Evolutionary conservation across 306 rosid genomes (phyloP), one percentile per base, ranked within the genome.

Genomic region (Cercis canadensis): DNA sequence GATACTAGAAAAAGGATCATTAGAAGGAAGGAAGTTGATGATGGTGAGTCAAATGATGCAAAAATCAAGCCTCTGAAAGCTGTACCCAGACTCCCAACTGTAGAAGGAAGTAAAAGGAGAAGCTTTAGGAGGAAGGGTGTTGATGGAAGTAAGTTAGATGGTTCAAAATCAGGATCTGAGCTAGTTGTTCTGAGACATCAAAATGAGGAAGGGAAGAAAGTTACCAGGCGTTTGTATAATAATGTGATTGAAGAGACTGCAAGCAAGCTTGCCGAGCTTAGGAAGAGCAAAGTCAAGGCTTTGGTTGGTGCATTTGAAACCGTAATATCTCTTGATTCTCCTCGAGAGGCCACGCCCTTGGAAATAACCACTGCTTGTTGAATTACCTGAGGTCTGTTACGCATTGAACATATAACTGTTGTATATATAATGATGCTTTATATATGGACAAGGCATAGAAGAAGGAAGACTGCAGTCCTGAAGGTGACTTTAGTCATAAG

Each of bases 171-270:
- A 46, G 75, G 69, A 61, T 54, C 86, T 8, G 91, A 83, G 85
- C 75, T 69, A 71, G 90, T 90, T 73, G 85, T 90, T 63, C 63
- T 92, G 75, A 90, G 84, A 74, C 97, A 82, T 77, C 96, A 75
- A 69, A 65, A 73, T 49, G 75, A 78, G 57, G 82, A 62, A 24
- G 85, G 85, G 62, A 92, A 74, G 83, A 87, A 81, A 77, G 82
- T 58, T 39, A 59, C 63, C 13, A 87, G 55, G 65, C 82, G 82
- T 66, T 78, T 86, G 83, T 85, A 86, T 61, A 92, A 92, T 51
- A 92, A 90, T 79, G 96, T 90, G 76, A 92, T 92, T 78, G 92
- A 92, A 88, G 98, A 92, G 84, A 89, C 98, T 0, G 98, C 98
- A 68, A 92, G 75, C 70, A 92, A 74, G 87, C 98, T 92, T 83